Base-by-base conservation (phyloP, 2,329 filamentous ascomycete genomes). In the Xylariaceae sp. region DNA sequence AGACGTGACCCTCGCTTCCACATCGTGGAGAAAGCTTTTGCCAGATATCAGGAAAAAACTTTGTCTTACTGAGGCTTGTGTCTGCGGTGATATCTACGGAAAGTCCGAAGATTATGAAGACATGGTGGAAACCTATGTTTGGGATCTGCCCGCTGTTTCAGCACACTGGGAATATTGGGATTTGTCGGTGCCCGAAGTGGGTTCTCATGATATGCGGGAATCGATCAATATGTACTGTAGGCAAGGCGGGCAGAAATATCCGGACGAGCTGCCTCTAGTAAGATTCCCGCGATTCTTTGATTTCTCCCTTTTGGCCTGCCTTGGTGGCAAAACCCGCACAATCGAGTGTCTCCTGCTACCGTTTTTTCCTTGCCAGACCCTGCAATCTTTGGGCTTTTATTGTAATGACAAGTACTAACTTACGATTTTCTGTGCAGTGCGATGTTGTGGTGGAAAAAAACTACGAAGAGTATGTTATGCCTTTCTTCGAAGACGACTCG, bases 11-110 rank as follows among this genome's bases (percentile, higher is more conserved):
- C 62, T 71, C 7, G 46, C 40, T 9, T 60, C 43, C 9, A 68
- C 66, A 3, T 71, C 67, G 2, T 70, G 69, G 66, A 48, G 34
- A 19, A 47, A 51, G 16, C 59, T 71, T n/a, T 56, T 71, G 37
- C 62, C 61, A 3, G 55, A 65, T 24, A 69, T 71, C n/a, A 58
- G 67, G 43, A 58, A 54, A n/a, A 60, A 49, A 8, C 45, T 71
- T 40, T 19, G 52, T 31, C 47, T 72, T 12, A 57, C 62, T 3
- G 53, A 65, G 1, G 65, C 62, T 12, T 67, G 64, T 36, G 65
- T 71, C 19, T 69, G 65, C 41, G 68, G 67, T 14, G 54, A 62
- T 21, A 28, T 70, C 9, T 59, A 56, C 7, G 68, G 68, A 1
- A 24, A 36, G n/a, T 24, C 24, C 16, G 66, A 69, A 58, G 48